Conservation (phyloP, 2,329 filamentous ascomycete genomes). For the Paecilomyces niveus region DNA sequence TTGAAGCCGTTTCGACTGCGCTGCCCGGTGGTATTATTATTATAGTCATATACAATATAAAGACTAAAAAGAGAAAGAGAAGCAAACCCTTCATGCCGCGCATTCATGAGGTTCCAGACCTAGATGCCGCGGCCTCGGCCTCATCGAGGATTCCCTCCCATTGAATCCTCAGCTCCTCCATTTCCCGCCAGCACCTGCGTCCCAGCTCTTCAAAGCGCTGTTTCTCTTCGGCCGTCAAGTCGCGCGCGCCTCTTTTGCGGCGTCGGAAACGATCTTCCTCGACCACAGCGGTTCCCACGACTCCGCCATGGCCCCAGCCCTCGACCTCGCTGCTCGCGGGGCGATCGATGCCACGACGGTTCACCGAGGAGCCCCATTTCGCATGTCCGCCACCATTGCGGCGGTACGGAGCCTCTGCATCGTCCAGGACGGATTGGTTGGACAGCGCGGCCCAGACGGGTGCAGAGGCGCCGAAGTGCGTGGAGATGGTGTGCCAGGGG, state of each 20-base stretch:
- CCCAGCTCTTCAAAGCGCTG: constrained; percentile 34
- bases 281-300: constrained; percentile 43
- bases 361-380: constrained; percentile 81
- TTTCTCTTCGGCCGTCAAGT: constrained; percentile 46
- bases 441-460: constrained; percentile 73
- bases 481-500: constrained; percentile 75
- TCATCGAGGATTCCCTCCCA: constrained; percentile 34
- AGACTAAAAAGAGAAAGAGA: constrained; percentile 2
- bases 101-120: background rate
- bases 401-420: constrained; percentile 37
- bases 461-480: constrained; percentile 69
- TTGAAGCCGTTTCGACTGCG: background rate
- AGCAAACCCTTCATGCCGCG: background rate
- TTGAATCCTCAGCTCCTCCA: constrained; percentile 34
- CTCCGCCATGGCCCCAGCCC: constrained; percentile 67
- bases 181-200: constrained; percentile 33
- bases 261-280: constrained; percentile 47
- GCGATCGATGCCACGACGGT: constrained; percentile 50
- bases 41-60: constrained; percentile 3
- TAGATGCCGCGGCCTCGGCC: constrained; percentile 15
- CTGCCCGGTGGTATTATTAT: background rate
- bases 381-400: constrained; percentile 52
- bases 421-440: constrained; percentile 40
- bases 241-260: constrained; percentile 51
- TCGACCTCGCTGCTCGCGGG: constrained; percentile 76